Evolutionary conservation across 352 stramenopile genomes (phyloP).

Genomic region (Phytophthora crassamura): DNA sequence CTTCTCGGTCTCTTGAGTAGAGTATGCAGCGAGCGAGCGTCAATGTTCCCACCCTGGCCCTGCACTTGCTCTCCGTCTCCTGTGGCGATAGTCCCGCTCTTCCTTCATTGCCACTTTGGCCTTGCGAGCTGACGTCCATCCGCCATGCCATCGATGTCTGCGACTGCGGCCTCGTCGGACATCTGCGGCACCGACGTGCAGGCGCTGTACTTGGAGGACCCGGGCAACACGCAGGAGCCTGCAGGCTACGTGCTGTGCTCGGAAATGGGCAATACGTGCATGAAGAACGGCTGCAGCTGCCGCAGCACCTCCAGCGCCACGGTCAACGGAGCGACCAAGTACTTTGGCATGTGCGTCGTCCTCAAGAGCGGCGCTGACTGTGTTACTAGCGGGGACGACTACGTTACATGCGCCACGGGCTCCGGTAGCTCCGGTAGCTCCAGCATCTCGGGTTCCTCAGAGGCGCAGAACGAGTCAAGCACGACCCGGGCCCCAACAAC

Average conservation of each 20-base stretch:
- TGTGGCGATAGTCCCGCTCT: slow-evolving; percentile 14
- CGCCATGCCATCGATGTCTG: slow-evolving; percentile 20
- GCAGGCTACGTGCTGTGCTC: slow-evolving; percentile 36
- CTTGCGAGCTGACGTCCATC: slow-evolving; percentile 22
- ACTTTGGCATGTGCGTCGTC: slow-evolving; percentile 41
- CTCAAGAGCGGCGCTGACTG: slow-evolving; percentile 32
- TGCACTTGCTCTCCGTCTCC: slow-evolving; percentile 27
- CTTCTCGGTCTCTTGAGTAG: slow-evolving; percentile 24
- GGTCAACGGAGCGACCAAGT: slow-evolving; percentile 27
- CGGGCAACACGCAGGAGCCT: slow-evolving; percentile 37
- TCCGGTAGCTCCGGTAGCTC: background rate
- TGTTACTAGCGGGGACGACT: slow-evolving; percentile 29
- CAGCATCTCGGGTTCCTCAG: background rate
- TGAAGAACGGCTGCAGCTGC: slow-evolving; percentile 43
- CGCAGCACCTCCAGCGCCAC: slow-evolving; percentile 21
- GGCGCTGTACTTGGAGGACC: slow-evolving; percentile 41
- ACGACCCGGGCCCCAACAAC: slow-evolving; percentile 7
- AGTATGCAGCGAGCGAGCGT: slow-evolving; percentile 29
- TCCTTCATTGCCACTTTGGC: slow-evolving; percentile 38
- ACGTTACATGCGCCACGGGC: slow-evolving; percentile 35
- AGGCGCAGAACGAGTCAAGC: slow-evolving; percentile 22
- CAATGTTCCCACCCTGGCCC: slow-evolving; percentile 32
- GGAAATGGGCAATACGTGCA: slow-evolving; percentile 41
- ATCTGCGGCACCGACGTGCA: slow-evolving; percentile 36
- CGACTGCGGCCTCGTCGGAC: slow-evolving; percentile 22